phyloP scores from a whole-genome alignment of 257 asterid genomes.

The Solanum rostratum region DNA sequence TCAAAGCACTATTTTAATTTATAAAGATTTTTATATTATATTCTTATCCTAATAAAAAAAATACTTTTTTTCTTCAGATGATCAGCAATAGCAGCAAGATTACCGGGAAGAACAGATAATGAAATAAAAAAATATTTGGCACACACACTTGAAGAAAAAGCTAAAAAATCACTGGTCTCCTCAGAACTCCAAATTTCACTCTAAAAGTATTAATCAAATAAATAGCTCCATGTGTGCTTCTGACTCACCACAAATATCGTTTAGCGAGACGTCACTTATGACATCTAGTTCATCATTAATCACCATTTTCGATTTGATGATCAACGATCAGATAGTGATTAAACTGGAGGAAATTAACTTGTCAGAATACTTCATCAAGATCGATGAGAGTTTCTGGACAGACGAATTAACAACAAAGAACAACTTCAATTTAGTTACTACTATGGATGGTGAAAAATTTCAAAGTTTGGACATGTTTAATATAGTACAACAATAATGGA shows the following conservation, averaged over 20 bases:
- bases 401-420: not conserved
- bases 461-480: not conserved
- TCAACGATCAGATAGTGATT: not conserved
- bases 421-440: not conserved
- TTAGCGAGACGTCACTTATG: not conserved
- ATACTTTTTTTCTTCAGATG: not conserved
- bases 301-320: rapidly evolving
- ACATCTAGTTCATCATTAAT: not conserved
- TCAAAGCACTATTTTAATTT: not conserved
- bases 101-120: not conserved
- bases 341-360: not conserved
- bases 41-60: not conserved
- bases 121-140: not conserved
- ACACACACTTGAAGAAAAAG: not conserved
- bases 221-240: not conserved
- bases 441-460: not conserved
- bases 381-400: not conserved
- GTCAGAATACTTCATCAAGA: not conserved
- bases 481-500: not conserved
- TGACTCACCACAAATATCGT: not conserved
- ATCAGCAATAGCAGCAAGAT: not conserved
- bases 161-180: not conserved
- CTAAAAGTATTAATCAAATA: not conserved
- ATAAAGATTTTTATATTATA: not conserved
- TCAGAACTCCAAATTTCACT: not conserved